Evolutionary conservation across 177 flowering plant genomes (phyloP), one percentile per base, ranked within the genome.

Genomic region (Tripterygium wilfordii): DNA sequence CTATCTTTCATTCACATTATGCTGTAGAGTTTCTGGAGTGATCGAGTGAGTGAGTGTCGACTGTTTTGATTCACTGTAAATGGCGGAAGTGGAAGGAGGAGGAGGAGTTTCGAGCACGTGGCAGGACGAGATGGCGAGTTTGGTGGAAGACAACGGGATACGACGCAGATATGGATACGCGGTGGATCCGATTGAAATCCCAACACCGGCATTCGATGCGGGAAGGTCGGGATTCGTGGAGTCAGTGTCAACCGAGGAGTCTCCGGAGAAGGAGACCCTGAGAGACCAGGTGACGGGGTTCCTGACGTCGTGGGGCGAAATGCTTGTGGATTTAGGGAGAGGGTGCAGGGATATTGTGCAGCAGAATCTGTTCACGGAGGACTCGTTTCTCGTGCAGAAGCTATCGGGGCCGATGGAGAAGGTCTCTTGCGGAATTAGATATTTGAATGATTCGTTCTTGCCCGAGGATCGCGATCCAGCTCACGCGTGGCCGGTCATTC

Each of bases 401-500:
- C 42, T 79, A 3, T 54, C 75, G 10, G 70, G 64, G 27, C 84
- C 82, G 9, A 65, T 61, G 49, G 65, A 56, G 10, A 61, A 61
- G 50, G 77, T 73, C 21, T 66, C 70, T 1, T 40, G 59, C 1
- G 77, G 69, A 52, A 54, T 88, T 45, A 75, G 71, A 7, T 79
- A 72, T 36, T 29, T 89, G 74, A 89, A 89, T 33, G 95, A 89
- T n/a, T n/a, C n/a, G 46, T 83, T 51, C 44, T 74, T 89, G 79
- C 95, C 97, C 1, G 97, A 89, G 70, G 95, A 89, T 74, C 80
- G 88, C 16, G 84, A 89, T 68, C 97, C 95, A 5, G 63, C 53
- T 43, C 81, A 75, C 37, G 81, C 78, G 0, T 89, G 97, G 95
- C 66, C 84, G 2, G 82, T 89, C 16, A 61, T 89, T 3, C 54